Evolutionary conservation across 2,329 filamentous ascomycete species (phyloP).

Genomic region (Colletotrichum graminicola): DNA sequence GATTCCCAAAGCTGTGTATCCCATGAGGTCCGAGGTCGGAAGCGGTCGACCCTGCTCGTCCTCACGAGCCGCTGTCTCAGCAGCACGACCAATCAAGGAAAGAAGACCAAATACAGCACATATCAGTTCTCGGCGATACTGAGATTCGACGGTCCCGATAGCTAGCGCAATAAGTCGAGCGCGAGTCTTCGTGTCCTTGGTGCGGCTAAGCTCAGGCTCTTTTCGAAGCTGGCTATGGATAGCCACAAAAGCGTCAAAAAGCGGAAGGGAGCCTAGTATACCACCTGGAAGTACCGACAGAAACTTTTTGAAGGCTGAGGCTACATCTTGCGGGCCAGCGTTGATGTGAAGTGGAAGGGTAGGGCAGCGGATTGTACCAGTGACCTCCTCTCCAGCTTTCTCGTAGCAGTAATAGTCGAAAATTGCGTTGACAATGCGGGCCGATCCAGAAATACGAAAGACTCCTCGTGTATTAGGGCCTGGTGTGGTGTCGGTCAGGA

Average conservation of each 20-base stretch:
- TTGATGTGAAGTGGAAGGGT: slow-evolving; percentile 72
- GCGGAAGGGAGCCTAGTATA: slow-evolving; percentile 70
- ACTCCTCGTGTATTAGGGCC: slow-evolving; percentile 66
- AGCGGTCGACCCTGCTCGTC: slow-evolving; percentile 64
- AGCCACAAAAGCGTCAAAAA: slow-evolving; percentile 73
- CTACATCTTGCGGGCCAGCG: slow-evolving; percentile 73
- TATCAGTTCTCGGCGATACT: slow-evolving; percentile 72
- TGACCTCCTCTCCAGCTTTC: slow-evolving; percentile 61
- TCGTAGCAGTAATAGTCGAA: slow-evolving; percentile 73
- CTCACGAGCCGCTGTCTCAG: slow-evolving; percentile 66
- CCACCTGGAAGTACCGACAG: slow-evolving; percentile 73
- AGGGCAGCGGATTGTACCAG: slow-evolving; percentile 69
- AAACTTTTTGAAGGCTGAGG: slow-evolving; percentile 76
- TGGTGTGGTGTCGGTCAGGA: slow-evolving; percentile 42
- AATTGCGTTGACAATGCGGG: slow-evolving; percentile 66
- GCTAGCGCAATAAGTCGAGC: slow-evolving; percentile 75
- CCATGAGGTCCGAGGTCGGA: slow-evolving; percentile 71
- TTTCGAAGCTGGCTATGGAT: slow-evolving; percentile 69
- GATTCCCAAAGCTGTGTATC: slow-evolving; percentile 71
- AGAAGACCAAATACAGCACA: slow-evolving; percentile 76
- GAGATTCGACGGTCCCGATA: slow-evolving; percentile 69
- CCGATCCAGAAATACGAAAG: slow-evolving; percentile 73
- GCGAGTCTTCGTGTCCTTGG: slow-evolving; percentile 68
- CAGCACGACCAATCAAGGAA: slow-evolving; percentile 69
- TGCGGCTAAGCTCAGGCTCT: slow-evolving; percentile 64